phyloP scores from a whole-genome alignment of 108 stramenopile species.

The Schizochytrium sp. region DNA sequence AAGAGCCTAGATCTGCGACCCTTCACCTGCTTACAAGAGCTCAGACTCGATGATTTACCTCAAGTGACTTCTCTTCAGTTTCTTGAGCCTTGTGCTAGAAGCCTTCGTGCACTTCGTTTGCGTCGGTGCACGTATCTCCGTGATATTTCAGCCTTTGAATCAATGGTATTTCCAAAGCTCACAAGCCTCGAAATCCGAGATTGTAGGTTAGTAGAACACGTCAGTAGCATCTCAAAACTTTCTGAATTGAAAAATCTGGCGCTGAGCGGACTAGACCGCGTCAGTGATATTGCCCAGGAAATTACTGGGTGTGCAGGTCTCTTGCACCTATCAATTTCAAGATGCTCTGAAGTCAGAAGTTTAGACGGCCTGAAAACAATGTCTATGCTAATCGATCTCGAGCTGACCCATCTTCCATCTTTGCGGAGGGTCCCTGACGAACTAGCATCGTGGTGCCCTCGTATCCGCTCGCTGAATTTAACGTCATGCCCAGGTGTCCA shows the following conservation, averaged over 20 bases:
- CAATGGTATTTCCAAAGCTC: not conserved
- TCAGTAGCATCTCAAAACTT: not conserved
- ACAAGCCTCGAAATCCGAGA: conserved; percentile 9
- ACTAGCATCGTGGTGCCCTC: not conserved
- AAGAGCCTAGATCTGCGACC: not conserved
- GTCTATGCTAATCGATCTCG: not conserved
- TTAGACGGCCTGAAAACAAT: not conserved
- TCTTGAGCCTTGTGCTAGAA: not conserved
- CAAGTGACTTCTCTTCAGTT: not conserved
- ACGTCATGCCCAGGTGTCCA: not conserved
- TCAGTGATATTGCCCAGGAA: not conserved
- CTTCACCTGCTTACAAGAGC: not conserved
- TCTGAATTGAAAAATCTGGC: not conserved
- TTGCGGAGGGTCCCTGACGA: not conserved
- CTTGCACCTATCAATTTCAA: not conserved
- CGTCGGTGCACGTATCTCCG: not conserved
- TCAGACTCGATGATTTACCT: not conserved
- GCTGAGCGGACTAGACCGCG: conserved; percentile 1
- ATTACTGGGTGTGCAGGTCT: not conserved
- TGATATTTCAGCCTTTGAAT: not conserved
- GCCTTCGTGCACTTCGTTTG: not conserved
- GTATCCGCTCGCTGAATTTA: not conserved
- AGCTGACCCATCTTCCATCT: conserved; percentile 7
- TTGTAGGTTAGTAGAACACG: not conserved
- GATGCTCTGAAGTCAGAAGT: not conserved